phyloP scores from a whole-genome alignment of 208 protist genomes.

The Naegleria fowleri region DNA sequence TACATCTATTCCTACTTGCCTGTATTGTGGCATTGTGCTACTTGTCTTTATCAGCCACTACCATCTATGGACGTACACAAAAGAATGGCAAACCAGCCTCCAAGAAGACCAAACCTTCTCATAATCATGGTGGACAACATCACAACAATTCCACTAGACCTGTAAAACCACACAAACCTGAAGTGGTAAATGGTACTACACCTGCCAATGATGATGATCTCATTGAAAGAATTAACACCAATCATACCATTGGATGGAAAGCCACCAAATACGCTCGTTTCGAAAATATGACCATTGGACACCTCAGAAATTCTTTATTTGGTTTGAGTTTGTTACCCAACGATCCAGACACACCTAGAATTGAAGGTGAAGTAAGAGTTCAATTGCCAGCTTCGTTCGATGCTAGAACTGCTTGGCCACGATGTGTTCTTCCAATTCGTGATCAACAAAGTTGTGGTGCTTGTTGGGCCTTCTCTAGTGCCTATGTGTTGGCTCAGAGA shows the following conservation, averaged over 20 bases:
- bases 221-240: background rate
- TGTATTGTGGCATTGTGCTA: too few relatives aligned
- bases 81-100: background rate
- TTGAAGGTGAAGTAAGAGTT: background rate
- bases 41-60: too few relatives aligned
- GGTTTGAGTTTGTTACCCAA: background rate
- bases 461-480: background rate
- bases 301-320: background rate
- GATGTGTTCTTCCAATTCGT: background rate
- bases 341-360: background rate
- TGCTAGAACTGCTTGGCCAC: background rate
- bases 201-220: background rate
- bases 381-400: background rate
- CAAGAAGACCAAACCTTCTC: background rate
- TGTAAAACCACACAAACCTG: background rate
- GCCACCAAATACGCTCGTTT: background rate
- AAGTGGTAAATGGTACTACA: background rate
- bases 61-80: too few relatives aligned
- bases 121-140: background rate
- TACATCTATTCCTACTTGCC: too few relatives aligned
- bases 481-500: slow-evolving; percentile 68
- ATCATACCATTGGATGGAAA: background rate
- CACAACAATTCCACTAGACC: background rate
- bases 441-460: background rate
- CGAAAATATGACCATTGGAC: background rate